Conservation (phyloP, 2,329 filamentous ascomycete species). For the Claviceps cyperi region DNA sequence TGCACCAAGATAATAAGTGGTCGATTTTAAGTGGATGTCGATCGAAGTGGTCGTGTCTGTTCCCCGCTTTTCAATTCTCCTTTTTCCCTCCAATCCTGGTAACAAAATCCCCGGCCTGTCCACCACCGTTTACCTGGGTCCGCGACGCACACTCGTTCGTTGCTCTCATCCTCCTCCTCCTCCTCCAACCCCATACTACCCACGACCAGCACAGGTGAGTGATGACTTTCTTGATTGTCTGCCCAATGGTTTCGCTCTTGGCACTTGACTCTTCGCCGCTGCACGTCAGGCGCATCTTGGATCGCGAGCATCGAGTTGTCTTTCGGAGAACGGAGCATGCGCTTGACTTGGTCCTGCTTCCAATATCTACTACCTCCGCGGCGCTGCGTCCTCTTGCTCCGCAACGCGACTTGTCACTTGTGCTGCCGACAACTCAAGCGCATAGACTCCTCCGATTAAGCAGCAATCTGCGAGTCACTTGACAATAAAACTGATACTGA, state of each 20-base stretch:
- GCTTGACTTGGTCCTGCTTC: no score
- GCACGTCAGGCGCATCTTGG: no score
- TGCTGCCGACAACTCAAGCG: not conserved
- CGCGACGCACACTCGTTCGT: constrained; percentile 8
- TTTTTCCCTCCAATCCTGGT: not conserved
- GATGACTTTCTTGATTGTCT: not conserved
- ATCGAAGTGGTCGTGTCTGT: no score
- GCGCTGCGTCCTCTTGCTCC: not conserved
- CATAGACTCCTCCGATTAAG: not conserved
- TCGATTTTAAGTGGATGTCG: no score
- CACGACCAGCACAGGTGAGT: constrained; percentile 8
- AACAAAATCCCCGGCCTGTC: constrained; percentile 14
- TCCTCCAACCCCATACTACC: constrained; percentile 8
- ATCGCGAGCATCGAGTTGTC: no score
- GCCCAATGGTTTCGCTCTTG: no score
- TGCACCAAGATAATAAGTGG: no score
- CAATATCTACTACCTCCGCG: not conserved
- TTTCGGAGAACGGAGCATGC: no score
- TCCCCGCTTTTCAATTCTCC: constrained; percentile 6
- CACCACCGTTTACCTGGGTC: constrained; percentile 5
- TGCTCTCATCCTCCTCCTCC: not conserved
- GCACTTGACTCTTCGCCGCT: no score
- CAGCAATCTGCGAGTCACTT: not conserved
- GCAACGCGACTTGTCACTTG: not conserved
- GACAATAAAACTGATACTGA: not conserved